Evolutionary conservation across 108 stramenopile genomes (phyloP).

Genomic region (Skeletonema marinoi): DNA sequence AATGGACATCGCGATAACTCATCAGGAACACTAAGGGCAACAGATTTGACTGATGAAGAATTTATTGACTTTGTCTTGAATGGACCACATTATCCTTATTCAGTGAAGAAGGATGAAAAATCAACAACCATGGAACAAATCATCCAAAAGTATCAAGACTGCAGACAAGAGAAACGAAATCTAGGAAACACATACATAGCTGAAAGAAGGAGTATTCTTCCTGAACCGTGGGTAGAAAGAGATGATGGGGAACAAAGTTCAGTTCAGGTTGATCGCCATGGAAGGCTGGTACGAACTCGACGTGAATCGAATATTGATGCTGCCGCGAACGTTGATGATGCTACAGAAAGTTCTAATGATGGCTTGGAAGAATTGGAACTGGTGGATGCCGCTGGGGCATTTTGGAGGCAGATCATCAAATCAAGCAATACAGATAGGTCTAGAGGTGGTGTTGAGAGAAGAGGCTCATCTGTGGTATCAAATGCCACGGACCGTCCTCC

Average conservation of each 20-base stretch:
- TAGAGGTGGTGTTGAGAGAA: background rate
- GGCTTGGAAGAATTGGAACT: background rate
- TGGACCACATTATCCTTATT: background rate
- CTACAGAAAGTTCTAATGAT: background rate
- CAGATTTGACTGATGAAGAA: background rate
- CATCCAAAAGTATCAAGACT: background rate
- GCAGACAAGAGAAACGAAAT: background rate
- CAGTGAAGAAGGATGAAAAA: background rate
- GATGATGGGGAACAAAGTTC: background rate
- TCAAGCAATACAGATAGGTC: background rate
- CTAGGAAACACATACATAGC: background rate
- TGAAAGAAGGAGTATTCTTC: background rate
- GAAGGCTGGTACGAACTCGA: background rate
- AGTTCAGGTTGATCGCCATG: background rate
- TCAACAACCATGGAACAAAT: background rate
- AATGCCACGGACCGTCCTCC: background rate
- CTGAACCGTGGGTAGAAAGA: background rate
- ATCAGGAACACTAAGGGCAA: background rate
- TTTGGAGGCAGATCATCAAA: conserved; percentile 1
- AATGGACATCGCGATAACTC: background rate
- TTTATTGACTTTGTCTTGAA: background rate
- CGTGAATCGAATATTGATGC: background rate
- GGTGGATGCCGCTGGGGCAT: conserved; percentile 9
- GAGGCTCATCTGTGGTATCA: background rate
- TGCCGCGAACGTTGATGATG: background rate